phyloP scores from a whole-genome alignment of 345 rosid genomes.

The Arabidopsis suecica region DNA sequence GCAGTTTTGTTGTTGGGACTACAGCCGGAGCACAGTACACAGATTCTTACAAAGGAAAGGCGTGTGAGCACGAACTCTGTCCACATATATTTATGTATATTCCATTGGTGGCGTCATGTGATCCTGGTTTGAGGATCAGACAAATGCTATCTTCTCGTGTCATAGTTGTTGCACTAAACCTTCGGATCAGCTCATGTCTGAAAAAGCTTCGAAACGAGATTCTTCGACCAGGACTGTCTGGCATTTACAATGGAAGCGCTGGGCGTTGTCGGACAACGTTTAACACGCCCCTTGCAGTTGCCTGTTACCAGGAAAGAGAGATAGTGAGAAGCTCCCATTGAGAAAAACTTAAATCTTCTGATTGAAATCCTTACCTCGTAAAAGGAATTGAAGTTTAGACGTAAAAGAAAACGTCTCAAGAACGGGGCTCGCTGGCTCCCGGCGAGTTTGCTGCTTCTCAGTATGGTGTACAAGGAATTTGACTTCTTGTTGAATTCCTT shows the following conservation, averaged over 20 bases:
- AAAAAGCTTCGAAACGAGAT: slow-evolving; percentile 10
- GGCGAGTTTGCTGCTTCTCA: slow-evolving; percentile 91
- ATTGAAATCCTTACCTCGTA: slow-evolving; percentile 64
- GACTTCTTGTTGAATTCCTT: slow-evolving; percentile 98
- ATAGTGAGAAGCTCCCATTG: slow-evolving; percentile 7
- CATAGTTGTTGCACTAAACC: slow-evolving; percentile 19
- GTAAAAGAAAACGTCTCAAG: slow-evolving; percentile 92
- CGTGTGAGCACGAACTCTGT: slow-evolving; percentile 24
- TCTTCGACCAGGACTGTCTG: slow-evolving; percentile 1
- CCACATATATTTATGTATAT: neutral
- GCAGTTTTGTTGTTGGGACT: slow-evolving; percentile 9
- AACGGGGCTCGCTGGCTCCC: slow-evolving; percentile 98
- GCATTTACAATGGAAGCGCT: slow-evolving; percentile 57
- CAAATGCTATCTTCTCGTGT: slow-evolving; percentile 11
- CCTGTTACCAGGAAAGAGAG: slow-evolving; percentile 52
- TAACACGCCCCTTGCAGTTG: slow-evolving; percentile 83
- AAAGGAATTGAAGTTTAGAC: slow-evolving; percentile 85
- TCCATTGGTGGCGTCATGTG: slow-evolving; percentile 18
- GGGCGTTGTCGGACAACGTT: slow-evolving; percentile 87
- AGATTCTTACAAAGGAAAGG: slow-evolving; percentile 13
- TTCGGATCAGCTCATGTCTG: slow-evolving; percentile 14
- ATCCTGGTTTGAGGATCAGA: slow-evolving; percentile 28
- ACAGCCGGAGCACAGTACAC: neutral
- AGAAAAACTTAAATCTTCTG: neutral
- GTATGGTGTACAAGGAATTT: slow-evolving; percentile 83